Evolutionary conservation across 2,329 filamentous ascomycete species (phyloP).

Genomic region (Aspergillus sp.): DNA sequence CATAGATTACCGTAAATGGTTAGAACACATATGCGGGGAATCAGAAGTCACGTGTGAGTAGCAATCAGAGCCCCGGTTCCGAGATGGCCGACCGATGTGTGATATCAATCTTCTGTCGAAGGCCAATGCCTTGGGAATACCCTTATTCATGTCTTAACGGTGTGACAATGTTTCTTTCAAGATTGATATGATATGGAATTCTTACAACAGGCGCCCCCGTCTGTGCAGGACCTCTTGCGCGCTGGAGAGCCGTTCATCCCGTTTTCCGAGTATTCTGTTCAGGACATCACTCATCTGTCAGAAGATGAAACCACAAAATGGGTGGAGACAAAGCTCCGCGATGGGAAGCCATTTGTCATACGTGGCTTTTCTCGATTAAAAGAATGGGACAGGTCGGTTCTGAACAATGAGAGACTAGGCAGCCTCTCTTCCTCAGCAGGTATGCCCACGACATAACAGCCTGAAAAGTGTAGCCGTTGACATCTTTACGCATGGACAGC

Average conservation of each 20-base stretch:
- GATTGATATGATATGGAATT: conserved; percentile 9
- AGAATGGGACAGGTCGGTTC: conserved; percentile 27
- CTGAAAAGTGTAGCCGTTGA: background rate
- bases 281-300: conserved; percentile 9
- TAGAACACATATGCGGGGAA: conserved; percentile 7
- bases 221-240: conserved; percentile 15
- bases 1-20: conserved; percentile 9
- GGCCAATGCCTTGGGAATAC: background rate
- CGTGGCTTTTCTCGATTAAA: conserved; percentile 35
- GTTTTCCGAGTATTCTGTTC: conserved; percentile 24
- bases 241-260: conserved; percentile 19
- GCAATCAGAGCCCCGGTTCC: conserved; percentile 10
- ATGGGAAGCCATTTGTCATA: conserved; percentile 38
- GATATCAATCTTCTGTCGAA: conserved; percentile 2
- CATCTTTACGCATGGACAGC: conserved; percentile 17
- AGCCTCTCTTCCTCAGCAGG: conserved; percentile 37
- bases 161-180: background rate
- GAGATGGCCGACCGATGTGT: conserved; percentile 7
- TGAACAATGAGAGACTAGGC: conserved; percentile 35
- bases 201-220: conserved; percentile 1
- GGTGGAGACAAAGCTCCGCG: conserved; percentile 32
- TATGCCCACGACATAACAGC: conserved; percentile 12
- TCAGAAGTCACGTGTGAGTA: conserved; percentile 4
- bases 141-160: background rate
- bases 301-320: conserved; percentile 22